Evolutionary conservation across 2,329 filamentous ascomycete genomes (phyloP).

Genomic region (Xylariaceae sp.): DNA sequence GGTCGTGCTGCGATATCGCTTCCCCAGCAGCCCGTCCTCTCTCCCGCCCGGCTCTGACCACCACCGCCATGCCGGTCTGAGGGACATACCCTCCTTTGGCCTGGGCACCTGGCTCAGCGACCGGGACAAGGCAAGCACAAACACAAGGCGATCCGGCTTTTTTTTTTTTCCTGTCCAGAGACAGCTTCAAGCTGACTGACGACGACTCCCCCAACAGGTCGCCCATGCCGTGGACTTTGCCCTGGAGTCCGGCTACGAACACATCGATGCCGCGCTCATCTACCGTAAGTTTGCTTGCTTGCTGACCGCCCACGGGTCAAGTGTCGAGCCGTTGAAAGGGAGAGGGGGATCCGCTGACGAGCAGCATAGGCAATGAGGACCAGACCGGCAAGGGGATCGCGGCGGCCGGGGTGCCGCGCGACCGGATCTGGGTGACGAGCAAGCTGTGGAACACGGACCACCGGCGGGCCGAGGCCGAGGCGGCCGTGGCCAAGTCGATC

Average conservation of each 20-base stretch:
- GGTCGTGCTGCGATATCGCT: no score
- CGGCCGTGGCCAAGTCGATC: constrained; percentile 39
- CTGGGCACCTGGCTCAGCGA: constrained; percentile 25
- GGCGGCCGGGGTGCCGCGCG: constrained; percentile 37
- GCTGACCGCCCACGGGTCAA: no score
- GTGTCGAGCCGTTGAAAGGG: no score
- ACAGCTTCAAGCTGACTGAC: background rate
- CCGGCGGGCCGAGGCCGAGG: constrained; percentile 28
- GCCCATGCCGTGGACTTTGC: constrained; percentile 23
- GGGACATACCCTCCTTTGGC: constrained; percentile 21
- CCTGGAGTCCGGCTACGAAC: constrained; percentile 20
- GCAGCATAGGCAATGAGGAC: constrained; percentile 35
- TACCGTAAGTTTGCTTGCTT: constrained; percentile 14
- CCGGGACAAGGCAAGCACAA: constrained; percentile 11
- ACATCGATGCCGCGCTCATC: constrained; percentile 23
- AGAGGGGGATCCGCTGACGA: no score
- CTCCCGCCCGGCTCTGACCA: no score
- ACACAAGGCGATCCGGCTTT: no score
- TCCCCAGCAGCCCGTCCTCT: no score
- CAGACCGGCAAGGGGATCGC: constrained; percentile 40
- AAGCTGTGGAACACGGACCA: constrained; percentile 27
- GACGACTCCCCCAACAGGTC: constrained; percentile 7
- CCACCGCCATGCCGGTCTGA: constrained; percentile 5
- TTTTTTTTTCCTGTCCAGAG: background rate
- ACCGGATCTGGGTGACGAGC: constrained; percentile 46